Percentiles rank a stretch among this genome's conserved stretches.
phyloP scores from a whole-genome alignment of 108 stramenopile genomes.

The Conticribra guillardii region DNA sequence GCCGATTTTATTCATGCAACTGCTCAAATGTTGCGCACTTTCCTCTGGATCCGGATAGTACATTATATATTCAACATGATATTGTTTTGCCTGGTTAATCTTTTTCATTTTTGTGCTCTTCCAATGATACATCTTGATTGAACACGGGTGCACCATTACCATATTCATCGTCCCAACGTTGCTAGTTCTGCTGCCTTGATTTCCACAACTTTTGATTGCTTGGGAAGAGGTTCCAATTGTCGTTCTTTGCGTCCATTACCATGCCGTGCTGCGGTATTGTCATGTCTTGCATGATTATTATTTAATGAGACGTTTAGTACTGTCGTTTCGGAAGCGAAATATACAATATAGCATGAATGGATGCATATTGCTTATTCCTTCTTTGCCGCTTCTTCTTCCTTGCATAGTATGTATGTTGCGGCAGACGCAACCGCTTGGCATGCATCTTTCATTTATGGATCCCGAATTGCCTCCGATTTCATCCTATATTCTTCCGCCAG shows the following conservation, averaged over 20 bases:
- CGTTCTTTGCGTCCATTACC: constrained; percentile 12
- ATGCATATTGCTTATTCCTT: constrained; percentile 34
- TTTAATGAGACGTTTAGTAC: constrained; percentile 10
- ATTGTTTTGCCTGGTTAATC: constrained; percentile 23
- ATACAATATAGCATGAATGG: constrained; percentile 40
- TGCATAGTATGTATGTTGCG: constrained; percentile 25
- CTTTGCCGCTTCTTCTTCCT: constrained; percentile 29
- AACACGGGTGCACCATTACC: neutral
- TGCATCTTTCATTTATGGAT: constrained; percentile 12
- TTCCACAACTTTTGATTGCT: constrained; percentile 31
- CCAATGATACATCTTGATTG: constrained; percentile 11
- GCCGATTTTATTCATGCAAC: constrained; percentile 16
- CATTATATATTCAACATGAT: constrained; percentile 7
- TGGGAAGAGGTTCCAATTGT: constrained; percentile 17
- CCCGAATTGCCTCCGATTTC: too few species aligned
- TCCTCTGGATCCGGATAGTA: constrained; percentile 5
- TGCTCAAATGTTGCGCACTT: constrained; percentile 6
- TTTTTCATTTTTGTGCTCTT: constrained; percentile 28
- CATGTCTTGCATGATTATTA: too few species aligned
- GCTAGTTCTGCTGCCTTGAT: constrained; percentile 42
- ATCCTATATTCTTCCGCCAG: neutral
- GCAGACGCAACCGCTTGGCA: neutral
- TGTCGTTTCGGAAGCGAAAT: constrained; percentile 33
- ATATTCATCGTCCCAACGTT: constrained; percentile 20
- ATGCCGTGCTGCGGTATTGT: too few species aligned